A percentile compares a stretch with the other conserved stretches of the same genome.
Conservation (phyloP, 1,139 yeast species). For the Trichomonascaceae sp. region DNA sequence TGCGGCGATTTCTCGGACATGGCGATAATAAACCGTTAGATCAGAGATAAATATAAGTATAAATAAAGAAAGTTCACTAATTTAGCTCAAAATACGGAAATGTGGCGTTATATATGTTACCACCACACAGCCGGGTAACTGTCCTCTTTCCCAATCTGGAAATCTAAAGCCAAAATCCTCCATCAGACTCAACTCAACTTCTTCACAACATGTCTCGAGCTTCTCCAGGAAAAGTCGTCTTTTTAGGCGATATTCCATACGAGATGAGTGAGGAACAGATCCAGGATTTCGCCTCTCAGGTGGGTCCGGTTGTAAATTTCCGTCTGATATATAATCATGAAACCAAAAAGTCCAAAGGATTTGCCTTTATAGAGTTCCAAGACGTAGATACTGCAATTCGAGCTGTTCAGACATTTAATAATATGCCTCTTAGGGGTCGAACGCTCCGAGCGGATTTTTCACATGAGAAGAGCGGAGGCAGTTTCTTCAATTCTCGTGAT, state of each 20-base stretch:
- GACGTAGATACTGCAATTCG: constrained; percentile 73
- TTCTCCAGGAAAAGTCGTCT: constrained; percentile 42
- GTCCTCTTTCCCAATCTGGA: not conserved
- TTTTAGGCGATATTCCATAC: constrained; percentile 62
- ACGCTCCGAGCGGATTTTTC: constrained; percentile 60
- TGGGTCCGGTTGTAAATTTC: constrained; percentile 76
- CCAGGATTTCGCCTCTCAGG: constrained; percentile 49
- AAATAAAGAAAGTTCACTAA: too few relatives aligned
- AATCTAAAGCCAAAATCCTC: not conserved
- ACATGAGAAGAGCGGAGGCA: constrained; percentile 25
- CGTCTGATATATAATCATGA: constrained; percentile 77
- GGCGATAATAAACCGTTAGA: not conserved
- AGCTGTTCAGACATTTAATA: constrained; percentile 81
- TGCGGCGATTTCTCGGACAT: not conserved
- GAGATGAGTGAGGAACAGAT: constrained; percentile 86
- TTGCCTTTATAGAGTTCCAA: constrained; percentile 75
- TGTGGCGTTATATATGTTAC: too few relatives aligned
- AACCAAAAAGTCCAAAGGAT: constrained; percentile 86
- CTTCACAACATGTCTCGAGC: not conserved
- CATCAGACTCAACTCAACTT: not conserved
- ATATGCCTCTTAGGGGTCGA: constrained; percentile 66
- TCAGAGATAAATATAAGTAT: not conserved
- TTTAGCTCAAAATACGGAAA: too few relatives aligned
- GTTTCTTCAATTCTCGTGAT: constrained; percentile 1
- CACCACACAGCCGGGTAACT: not conserved